phyloP scores from a whole-genome alignment of 2,329 filamentous ascomycete genomes.

The Nemania sp. region DNA sequence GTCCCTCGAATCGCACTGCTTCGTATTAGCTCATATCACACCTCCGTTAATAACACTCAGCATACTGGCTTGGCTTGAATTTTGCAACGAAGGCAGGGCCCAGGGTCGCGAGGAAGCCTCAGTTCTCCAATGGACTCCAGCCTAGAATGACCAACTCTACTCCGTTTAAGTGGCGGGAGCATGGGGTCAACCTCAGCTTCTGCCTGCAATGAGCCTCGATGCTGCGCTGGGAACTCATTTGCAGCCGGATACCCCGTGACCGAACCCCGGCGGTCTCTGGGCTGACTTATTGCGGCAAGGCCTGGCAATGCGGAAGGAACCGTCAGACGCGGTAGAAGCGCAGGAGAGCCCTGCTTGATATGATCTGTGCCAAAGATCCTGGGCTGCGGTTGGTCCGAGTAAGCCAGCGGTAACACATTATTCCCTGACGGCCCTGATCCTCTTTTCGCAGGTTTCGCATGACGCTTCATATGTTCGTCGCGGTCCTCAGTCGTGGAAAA shows the following conservation, averaged over 20 bases:
- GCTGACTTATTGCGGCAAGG: slow-evolving; percentile 39
- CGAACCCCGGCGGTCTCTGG: slow-evolving; percentile 46
- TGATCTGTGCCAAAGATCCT: slow-evolving; percentile 40
- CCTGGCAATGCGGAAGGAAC: slow-evolving; percentile 43
- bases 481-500: slow-evolving; percentile 55
- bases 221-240: slow-evolving; percentile 43
- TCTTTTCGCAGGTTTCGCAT: slow-evolving; percentile 47
- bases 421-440: slow-evolving; percentile 50
- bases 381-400: slow-evolving; percentile 40
- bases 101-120: slow-evolving; percentile 50
- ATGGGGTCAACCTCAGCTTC: slow-evolving; percentile 56
- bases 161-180: slow-evolving; percentile 58
- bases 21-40: slow-evolving; percentile 27
- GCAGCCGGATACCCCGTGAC: slow-evolving; percentile 46
- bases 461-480: slow-evolving; percentile 54
- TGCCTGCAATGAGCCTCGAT: slow-evolving; percentile 46
- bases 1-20: slow-evolving; percentile 56
- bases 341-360: slow-evolving; percentile 43
- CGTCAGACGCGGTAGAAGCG: slow-evolving; percentile 47
- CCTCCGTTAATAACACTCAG: not conserved
- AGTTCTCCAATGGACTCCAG: slow-evolving; percentile 62
- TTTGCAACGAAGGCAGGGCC: slow-evolving; percentile 57
- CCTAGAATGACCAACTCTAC: slow-evolving; percentile 54
- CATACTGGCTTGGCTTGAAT: slow-evolving; percentile 51
- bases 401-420: slow-evolving; percentile 42